phyloP scores from a whole-genome alignment of 176 grass and related monocot species.

The Phyllostachys edulis region DNA sequence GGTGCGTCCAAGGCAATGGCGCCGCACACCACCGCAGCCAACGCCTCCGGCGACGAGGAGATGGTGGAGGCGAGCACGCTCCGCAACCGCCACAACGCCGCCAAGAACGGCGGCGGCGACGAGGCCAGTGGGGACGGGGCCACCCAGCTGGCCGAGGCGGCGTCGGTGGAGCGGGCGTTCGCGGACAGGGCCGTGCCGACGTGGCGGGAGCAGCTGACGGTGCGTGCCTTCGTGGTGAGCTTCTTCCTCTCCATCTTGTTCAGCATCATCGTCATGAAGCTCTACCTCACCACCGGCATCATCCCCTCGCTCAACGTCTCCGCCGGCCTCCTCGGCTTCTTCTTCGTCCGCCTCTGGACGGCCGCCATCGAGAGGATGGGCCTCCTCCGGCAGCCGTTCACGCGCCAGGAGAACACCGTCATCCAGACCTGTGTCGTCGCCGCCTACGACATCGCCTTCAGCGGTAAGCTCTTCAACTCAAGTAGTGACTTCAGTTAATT shows the following conservation, averaged over 20 bases:
- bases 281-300: slow-evolving; percentile 79
- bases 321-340: slow-evolving; percentile 65
- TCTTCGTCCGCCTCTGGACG: slow-evolving; percentile 58
- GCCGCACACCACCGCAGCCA: slow-evolving; percentile 4
- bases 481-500: neutral
- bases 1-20: slow-evolving; percentile 34
- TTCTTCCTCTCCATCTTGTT: slow-evolving; percentile 72
- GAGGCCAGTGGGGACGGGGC: neutral
- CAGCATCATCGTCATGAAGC: slow-evolving; percentile 84
- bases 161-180: slow-evolving; percentile 60
- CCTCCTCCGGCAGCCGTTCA: slow-evolving; percentile 48
- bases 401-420: slow-evolving; percentile 75
- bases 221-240: slow-evolving; percentile 70
- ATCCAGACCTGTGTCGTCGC: slow-evolving; percentile 88
- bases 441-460: slow-evolving; percentile 51
- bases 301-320: slow-evolving; percentile 91
- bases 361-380: slow-evolving; percentile 43
- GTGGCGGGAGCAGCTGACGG: slow-evolving; percentile 73
- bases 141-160: neutral
- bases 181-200: slow-evolving; percentile 41
- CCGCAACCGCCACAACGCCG: slow-evolving; percentile 32
- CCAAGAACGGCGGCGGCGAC: neutral
- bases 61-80: slow-evolving; percentile 38
- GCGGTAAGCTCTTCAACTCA: neutral
- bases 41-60: slow-evolving; percentile 29